Percentiles rank a stretch among this genome's conserved stretches.
Evolutionary conservation across 768 basidiomycete genomes (phyloP).

Genomic region (Coprinopsis strossmayeri): DNA sequence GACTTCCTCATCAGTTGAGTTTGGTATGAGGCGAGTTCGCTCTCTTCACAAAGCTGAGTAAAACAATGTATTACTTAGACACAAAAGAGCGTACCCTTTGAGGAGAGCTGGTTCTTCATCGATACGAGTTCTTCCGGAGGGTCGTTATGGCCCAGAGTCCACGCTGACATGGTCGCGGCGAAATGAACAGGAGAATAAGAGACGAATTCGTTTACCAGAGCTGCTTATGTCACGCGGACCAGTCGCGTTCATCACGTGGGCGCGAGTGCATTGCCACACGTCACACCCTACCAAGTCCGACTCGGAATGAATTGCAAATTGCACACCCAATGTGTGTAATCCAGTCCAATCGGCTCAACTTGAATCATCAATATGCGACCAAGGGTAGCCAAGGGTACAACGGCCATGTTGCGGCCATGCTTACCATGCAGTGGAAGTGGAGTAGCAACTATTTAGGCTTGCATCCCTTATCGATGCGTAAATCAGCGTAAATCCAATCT

Average conservation of each 20-base stretch:
- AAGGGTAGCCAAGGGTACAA: no score
- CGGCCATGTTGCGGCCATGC: no score
- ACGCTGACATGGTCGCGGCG: constrained; percentile 35
- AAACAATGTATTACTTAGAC: not conserved
- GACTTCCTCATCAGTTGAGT: constrained; percentile 35
- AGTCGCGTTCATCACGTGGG: constrained; percentile 18
- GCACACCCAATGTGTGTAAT: no score
- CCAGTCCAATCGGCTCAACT: no score
- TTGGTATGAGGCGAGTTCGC: constrained; percentile 42
- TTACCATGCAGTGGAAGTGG: no score
- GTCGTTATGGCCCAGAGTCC: constrained; percentile 40
- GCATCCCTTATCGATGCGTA: no score
- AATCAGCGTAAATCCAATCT: no score
- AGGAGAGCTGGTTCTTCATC: constrained; percentile 40
- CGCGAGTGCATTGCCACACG: constrained; percentile 13
- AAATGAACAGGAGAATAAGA: not conserved
- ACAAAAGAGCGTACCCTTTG: constrained; percentile 33
- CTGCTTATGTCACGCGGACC: not conserved
- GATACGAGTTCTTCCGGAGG: constrained; percentile 40
- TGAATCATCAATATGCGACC: no score
- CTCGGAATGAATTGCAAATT: not conserved
- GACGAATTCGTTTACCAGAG: not conserved
- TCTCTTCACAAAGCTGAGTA: constrained; percentile 24
- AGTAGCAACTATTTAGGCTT: no score
- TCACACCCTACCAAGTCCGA: not conserved